A percentile compares a stretch with the other conserved stretches of the same genome.
These are phyloP conservation scores for Yamadazyma akitaensis DNA, from an alignment of 805 yeast species.

Conservation along the genomic window DNA sequence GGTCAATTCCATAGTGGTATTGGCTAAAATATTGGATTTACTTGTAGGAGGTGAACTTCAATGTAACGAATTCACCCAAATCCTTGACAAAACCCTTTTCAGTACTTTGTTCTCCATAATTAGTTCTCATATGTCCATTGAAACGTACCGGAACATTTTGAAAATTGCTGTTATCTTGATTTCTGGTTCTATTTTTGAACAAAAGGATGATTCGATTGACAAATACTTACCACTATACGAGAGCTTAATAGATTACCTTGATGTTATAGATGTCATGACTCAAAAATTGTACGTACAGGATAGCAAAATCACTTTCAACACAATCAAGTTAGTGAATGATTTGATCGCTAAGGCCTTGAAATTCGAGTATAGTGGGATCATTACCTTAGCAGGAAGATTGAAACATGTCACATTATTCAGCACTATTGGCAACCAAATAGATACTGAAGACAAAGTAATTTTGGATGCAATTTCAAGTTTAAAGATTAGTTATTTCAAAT, in stretches of 20 bases:
- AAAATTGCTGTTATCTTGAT: conserved; percentile 41
- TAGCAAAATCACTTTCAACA: conserved; percentile 39
- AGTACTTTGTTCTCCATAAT: conserved; percentile 40
- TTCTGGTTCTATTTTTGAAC: conserved; percentile 41
- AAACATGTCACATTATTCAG: conserved; percentile 46
- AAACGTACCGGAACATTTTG: conserved; percentile 45
- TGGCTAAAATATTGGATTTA: conserved; percentile 50
- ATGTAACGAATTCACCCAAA: conserved; percentile 27
- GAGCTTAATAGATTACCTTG: conserved; percentile 35
- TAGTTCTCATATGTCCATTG: conserved; percentile 39
- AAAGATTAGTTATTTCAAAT: conserved; percentile 30
- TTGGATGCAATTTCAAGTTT: conserved; percentile 28
- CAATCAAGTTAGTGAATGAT: conserved; percentile 45
- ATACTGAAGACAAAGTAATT: conserved; percentile 34
- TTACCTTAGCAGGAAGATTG: conserved; percentile 44
- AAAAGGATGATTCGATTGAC: conserved; percentile 32
- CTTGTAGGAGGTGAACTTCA: conserved; percentile 31
- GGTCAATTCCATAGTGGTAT: conserved; percentile 50
- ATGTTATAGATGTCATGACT: conserved; percentile 41
- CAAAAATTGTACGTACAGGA: conserved; percentile 43
- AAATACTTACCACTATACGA: conserved; percentile 36
- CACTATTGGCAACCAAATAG: conserved; percentile 38
- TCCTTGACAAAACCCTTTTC: conserved; percentile 42
- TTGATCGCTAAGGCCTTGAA: conserved; percentile 42
- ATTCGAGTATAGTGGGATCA: conserved; percentile 40